A percentile compares a stretch with the other conserved stretches of the same genome.
Conservation (phyloP, 2,329 filamentous ascomycete genomes). For the Tolypocladium paradoxum region DNA sequence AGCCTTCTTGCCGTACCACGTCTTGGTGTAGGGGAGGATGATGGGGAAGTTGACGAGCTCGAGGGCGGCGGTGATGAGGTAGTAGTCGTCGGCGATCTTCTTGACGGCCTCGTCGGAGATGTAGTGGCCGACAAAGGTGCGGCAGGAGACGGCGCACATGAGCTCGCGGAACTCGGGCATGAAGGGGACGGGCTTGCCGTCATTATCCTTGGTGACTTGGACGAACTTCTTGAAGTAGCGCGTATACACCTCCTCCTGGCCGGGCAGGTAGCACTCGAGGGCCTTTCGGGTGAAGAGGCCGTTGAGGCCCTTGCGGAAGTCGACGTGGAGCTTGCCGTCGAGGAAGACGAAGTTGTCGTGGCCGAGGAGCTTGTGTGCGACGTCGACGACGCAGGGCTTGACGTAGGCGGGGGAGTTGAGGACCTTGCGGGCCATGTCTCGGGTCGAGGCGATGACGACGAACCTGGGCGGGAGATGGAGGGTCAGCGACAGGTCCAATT, state of each 20-base stretch:
- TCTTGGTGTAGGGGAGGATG: slow-evolving; percentile 89
- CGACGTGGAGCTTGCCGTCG: slow-evolving; percentile 87
- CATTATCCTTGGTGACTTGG: slow-evolving; percentile 59
- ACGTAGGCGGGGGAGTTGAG: slow-evolving; percentile 89
- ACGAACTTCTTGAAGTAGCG: slow-evolving; percentile 75
- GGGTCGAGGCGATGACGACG: slow-evolving; percentile 89
- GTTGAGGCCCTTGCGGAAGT: slow-evolving; percentile 95
- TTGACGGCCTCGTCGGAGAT: slow-evolving; percentile 83
- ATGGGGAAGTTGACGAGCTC: slow-evolving; percentile 98
- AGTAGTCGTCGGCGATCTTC: slow-evolving; percentile 94
- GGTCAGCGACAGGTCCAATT: background rate
- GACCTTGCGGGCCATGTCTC: slow-evolving; percentile 91
- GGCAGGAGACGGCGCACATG: slow-evolving; percentile 89
- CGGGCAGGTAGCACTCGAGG: slow-evolving; percentile 78
- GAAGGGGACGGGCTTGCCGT: slow-evolving; percentile 69
- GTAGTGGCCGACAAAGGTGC: slow-evolving; percentile 96
- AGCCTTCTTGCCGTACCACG: slow-evolving; percentile 95
- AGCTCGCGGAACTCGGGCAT: slow-evolving; percentile 90
- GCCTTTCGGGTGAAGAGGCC: slow-evolving; percentile 87
- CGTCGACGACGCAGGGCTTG: slow-evolving; percentile 94
- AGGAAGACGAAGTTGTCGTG: slow-evolving; percentile 94
- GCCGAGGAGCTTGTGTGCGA: slow-evolving; percentile 85
- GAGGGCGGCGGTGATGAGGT: slow-evolving; percentile 86
- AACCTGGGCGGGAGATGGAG: slow-evolving; percentile 46
- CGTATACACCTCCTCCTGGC: slow-evolving; percentile 86